Evolutionary conservation across 768 basidiomycete species (phyloP).

Genomic region (Obba rivulosa): DNA sequence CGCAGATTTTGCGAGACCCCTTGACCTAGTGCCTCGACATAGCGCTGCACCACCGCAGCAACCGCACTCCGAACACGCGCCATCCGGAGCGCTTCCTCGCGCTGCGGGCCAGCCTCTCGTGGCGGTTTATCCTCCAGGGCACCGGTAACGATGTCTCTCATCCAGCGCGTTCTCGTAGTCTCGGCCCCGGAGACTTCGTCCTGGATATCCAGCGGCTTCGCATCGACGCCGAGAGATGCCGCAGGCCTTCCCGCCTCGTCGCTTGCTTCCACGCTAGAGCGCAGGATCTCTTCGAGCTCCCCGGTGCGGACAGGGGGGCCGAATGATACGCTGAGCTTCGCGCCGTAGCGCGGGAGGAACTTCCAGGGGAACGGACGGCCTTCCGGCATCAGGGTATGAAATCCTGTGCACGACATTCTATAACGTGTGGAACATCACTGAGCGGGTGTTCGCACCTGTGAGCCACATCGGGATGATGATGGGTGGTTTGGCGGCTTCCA

Average conservation of each 20-base stretch:
- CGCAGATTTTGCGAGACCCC: background rate
- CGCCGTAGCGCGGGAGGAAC: slow-evolving; percentile 57
- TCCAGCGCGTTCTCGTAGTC: background rate
- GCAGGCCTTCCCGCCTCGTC: background rate
- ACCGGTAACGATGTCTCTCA: slow-evolving; percentile 1
- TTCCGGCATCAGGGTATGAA: slow-evolving; percentile 90
- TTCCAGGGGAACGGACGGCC: slow-evolving; percentile 71
- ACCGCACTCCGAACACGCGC: slow-evolving; percentile 23
- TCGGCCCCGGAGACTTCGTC: slow-evolving; percentile 9
- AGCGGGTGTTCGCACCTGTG: slow-evolving; percentile 42
- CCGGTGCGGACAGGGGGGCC: slow-evolving; percentile 60
- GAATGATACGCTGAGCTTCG: slow-evolving; percentile 69
- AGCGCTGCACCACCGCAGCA: slow-evolving; percentile 25
- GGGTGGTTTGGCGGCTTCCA: slow-evolving; percentile 60
- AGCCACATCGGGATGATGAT: slow-evolving; percentile 92
- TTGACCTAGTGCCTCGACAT: slow-evolving; percentile 24
- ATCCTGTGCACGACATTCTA: slow-evolving; percentile 37
- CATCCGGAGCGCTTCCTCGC: slow-evolving; percentile 3
- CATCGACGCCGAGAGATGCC: background rate
- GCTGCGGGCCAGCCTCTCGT: background rate
- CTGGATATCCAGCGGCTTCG: no score
- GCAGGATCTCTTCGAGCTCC: slow-evolving; percentile 12
- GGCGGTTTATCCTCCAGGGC: slow-evolving; percentile 11
- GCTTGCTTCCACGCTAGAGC: background rate
- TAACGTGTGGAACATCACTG: no score